Conservation (phyloP, 768 basidiomycete species). For the Tulasnella sp. region DNA sequence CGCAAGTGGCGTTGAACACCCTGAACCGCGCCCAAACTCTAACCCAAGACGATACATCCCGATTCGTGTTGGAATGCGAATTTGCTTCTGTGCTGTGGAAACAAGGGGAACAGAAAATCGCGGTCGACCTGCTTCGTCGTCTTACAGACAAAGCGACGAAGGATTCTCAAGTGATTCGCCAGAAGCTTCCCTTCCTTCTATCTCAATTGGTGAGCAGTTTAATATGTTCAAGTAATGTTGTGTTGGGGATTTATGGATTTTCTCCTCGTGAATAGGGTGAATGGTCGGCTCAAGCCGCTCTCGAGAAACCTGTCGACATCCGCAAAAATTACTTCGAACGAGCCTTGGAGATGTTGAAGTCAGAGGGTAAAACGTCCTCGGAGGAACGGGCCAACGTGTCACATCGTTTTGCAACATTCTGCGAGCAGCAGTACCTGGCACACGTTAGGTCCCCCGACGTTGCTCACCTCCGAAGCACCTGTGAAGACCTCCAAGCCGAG, state of each 20-base stretch:
- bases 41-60: slow-evolving; percentile 34
- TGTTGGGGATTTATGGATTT: background rate
- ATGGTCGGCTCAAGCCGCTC: slow-evolving; percentile 82
- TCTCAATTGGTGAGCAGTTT: slow-evolving; percentile 57
- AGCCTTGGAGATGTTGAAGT: slow-evolving; percentile 38
- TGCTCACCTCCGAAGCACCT: slow-evolving; percentile 59
- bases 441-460: slow-evolving; percentile 63
- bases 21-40: slow-evolving; percentile 66
- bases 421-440: slow-evolving; percentile 76
- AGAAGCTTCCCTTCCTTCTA: slow-evolving; percentile 29
- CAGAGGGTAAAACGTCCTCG: slow-evolving; percentile 17
- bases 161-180: background rate
- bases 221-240: no score
- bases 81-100: slow-evolving; percentile 87
- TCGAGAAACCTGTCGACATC: slow-evolving; percentile 71
- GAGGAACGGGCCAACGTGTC: slow-evolving; percentile 40
- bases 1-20: slow-evolving; percentile 82
- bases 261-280: slow-evolving; percentile 50
- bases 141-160: slow-evolving; percentile 3
- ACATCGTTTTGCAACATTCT: slow-evolving; percentile 79
- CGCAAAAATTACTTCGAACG: slow-evolving; percentile 59
- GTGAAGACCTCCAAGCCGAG: slow-evolving; percentile 64
- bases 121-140: slow-evolving; percentile 60
- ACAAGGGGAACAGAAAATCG: slow-evolving; percentile 74
- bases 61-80: slow-evolving; percentile 61